Conservation (phyloP, 257 asterid species). For the Penstemon newberryi region DNA sequence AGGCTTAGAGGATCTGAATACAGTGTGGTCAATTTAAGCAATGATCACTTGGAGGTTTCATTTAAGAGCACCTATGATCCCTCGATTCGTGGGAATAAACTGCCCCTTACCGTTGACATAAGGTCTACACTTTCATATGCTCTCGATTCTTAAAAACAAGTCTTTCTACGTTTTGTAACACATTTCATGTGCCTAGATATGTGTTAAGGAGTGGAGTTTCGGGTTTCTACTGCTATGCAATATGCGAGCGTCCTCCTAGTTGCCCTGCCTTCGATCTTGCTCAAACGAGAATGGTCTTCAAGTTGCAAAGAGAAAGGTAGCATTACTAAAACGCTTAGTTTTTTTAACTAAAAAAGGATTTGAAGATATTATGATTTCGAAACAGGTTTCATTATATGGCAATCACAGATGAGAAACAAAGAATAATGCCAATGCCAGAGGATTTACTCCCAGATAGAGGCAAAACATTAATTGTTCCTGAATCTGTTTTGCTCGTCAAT, state of each 20-base stretch:
- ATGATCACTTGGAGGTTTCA: constrained; percentile 51
- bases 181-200: constrained; percentile 31
- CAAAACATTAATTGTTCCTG: constrained; percentile 53
- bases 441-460: constrained; percentile 53
- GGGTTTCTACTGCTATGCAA: constrained; percentile 57
- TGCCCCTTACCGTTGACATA: constrained; percentile 50
- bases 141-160: not conserved
- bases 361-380: not conserved
- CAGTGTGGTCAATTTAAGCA: constrained; percentile 43
- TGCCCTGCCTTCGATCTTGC: constrained; percentile 52
- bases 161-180: not conserved
- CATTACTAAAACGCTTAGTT: not conserved
- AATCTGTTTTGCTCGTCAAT: constrained; percentile 53
- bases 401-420: constrained; percentile 54
- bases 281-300: constrained; percentile 53
- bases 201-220: constrained; percentile 52
- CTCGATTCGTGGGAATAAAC: constrained; percentile 33
- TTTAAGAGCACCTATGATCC: constrained; percentile 46
- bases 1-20: constrained; percentile 57
- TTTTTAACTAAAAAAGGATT: not conserved
- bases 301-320: constrained; percentile 48
- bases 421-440: constrained; percentile 67
- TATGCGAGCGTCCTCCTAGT: constrained; percentile 43
- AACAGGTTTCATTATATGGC: constrained; percentile 68
- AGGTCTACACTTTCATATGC: constrained; percentile 26